Base-by-base conservation (phyloP, 2,329 filamentous ascomycete species). In the Talaromyces piceae region DNA sequence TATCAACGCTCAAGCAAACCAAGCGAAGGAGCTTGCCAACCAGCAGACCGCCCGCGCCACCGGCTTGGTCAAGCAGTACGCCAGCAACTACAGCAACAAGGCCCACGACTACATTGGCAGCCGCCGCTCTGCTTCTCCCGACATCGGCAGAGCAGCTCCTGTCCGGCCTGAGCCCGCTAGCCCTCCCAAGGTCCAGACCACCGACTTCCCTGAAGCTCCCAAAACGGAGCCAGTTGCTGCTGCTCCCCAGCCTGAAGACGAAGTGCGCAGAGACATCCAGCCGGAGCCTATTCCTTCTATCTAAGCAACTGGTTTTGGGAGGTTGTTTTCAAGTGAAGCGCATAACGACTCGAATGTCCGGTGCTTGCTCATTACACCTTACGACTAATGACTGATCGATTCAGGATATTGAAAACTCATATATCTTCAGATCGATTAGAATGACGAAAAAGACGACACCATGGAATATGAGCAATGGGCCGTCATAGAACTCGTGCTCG, bases 11-110 rank as follows among this genome's bases (percentile, higher is more conserved):
- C 82, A 84, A 65, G 77, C 81, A 27, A 73, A 69, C 52, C 81
- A 84, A 62, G 68, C 83, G 58, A 77, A 77, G 64, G 77, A 80
- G 45, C 66, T 84, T 54, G 80, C 81, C 48, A 77, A 76, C 53
- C 76, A 83, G 62, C 80, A 80, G 58, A 80, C 80, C 53, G 73
- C 71, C 58, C 78, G 77, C 57, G 80, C 80, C 16, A 74, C 78
- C 53, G 78, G 77, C 59, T 71, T 77, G 47, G 73, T 82, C 61
- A 78, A 79, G 66, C 75, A 73, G 57, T 80, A 82, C 55, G 77
- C 82, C 47, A 77, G 75, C 56, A 78, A 83, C 57, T 83, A 82
- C 67, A 77, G 76, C 54, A 68, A 71, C 61, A 81, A 82, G 70
- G 82, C 81, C 37, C 76, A 81, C 61, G 79, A 79, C 56, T 72